Base-by-base conservation (phyloP, 208 protist species). In the Crithidia expoeki region DNA sequence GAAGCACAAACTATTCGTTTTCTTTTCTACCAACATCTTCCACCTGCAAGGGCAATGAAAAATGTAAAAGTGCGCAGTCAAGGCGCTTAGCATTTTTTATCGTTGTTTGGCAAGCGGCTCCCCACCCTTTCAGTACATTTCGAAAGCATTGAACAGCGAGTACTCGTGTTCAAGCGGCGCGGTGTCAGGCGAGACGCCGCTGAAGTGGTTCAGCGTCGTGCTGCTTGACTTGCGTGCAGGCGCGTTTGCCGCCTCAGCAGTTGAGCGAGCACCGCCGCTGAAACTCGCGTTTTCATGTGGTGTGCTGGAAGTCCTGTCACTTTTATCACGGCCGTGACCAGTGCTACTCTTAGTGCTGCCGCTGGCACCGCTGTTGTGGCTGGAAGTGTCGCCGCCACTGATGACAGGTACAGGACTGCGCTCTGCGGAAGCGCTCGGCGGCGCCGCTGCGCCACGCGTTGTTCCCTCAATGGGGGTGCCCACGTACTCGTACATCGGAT, bases 181-280 rank as follows among this genome's bases (percentile, higher is more conserved):
- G 25, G n/a, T n/a, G 21, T 63, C 40, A 12, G 57, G 14, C 2
- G 57, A 36, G n/a, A 63, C 21, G 40, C 17, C 16, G 32, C 51
- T 16, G 57, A 51, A 63, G 57, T 63, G 19, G 40, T 34, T 63
- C 40, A 63, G 21, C 40, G 57, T 63, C 40, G 34, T 40, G 57
- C 40, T 63, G 57, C 57, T 63, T 27, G 57, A 63, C 57, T 47
- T 47, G 57, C 57, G 57, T 30, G n/a, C 4, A 6, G 50, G 23
- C 23, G 50, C 6, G 16, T 3, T 25, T 7, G 12, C 23, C 5
- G 12, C 50, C 4, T 19, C 50, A 55, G 23, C 50, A 32, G 50
- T 6, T 33, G 50, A 5, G 25, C 7, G 6, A 6, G 7, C 50
- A 6, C 9, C 50, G 12, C 16, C 50, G 50, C 50, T 32, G 7